Percentiles rank a stretch among this genome's conserved stretches.
Conservation (phyloP, 1,284 basidiomycete genomes). For the Cutaneotrichosporon spelunceum region DNA sequence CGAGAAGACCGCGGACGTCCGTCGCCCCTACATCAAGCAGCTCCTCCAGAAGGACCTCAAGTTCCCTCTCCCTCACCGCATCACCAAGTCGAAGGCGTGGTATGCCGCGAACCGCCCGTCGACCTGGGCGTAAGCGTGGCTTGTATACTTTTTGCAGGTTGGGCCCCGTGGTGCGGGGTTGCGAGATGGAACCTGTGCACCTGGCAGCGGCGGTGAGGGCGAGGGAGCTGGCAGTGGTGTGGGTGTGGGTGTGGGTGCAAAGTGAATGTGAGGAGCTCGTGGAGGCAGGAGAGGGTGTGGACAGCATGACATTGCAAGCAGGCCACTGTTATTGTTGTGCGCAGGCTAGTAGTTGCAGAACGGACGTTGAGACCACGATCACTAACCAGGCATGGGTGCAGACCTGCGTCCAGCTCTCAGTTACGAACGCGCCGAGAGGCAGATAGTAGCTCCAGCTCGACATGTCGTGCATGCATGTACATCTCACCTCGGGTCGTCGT, state of each 20-base stretch:
- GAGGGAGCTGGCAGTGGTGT: not conserved
- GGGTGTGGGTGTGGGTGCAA: not conserved
- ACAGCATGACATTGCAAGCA: too few relatives aligned
- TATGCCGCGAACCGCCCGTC: slow-evolving; percentile 54
- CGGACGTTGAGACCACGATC: too few relatives aligned
- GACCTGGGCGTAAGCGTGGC: slow-evolving; percentile 47
- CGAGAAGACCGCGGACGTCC: slow-evolving; percentile 82
- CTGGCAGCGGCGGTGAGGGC: not conserved
- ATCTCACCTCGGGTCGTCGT: too few relatives aligned
- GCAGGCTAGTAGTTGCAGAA: too few relatives aligned
- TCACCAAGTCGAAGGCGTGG: slow-evolving; percentile 53
- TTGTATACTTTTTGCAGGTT: slow-evolving; percentile 25
- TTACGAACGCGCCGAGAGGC: too few relatives aligned
- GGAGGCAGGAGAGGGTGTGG: too few relatives aligned
- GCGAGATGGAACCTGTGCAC: slow-evolving; percentile 37
- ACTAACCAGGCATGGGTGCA: not conserved
- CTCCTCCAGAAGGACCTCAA: slow-evolving; percentile 83
- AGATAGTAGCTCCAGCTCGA: too few relatives aligned
- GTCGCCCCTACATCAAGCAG: slow-evolving; percentile 94
- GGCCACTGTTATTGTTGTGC: not conserved
- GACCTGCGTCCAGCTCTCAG: not conserved
- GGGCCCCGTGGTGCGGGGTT: slow-evolving; percentile 26
- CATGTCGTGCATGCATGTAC: too few relatives aligned
- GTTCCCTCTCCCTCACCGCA: slow-evolving; percentile 96
- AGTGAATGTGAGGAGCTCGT: not conserved